Percentiles rank a stretch among this genome's conserved stretches.
Evolutionary conservation across 106 monocot genomes (phyloP).

Genomic region (Phalaenopsis equestris): DNA sequence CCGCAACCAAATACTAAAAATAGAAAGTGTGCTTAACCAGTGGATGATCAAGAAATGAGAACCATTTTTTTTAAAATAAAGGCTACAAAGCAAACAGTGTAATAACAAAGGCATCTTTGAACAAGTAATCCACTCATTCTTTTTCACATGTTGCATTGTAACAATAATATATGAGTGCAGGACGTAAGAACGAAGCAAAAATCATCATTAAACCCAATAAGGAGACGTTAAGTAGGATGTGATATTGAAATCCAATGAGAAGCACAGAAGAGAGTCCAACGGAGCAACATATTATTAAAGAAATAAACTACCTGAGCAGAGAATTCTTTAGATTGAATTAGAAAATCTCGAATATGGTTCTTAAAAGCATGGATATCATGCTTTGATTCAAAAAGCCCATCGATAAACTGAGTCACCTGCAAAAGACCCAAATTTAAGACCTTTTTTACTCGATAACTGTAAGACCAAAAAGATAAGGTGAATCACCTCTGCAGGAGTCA

Average conservation of each 20-base stretch:
- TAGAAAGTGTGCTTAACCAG: no score
- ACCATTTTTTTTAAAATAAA: no score
- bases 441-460: background rate
- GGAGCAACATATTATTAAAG: background rate
- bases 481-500: slow-evolving; percentile 71
- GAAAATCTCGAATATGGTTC: slow-evolving; percentile 88
- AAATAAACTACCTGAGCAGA: slow-evolving; percentile 75
- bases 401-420: slow-evolving; percentile 89
- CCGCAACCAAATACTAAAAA: no score
- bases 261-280: background rate
- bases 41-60: no score
- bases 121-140: background rate
- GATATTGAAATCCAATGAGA: background rate
- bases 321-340: slow-evolving; percentile 97
- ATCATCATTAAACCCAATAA: no score
- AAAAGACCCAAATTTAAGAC: background rate
- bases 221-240: background rate
- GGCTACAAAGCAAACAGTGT: no score
- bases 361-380: slow-evolving; percentile 75
- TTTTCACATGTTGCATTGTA: background rate
- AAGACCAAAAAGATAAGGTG: slow-evolving; percentile 10
- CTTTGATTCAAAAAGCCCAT: slow-evolving; percentile 76
- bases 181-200: no score
- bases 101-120: background rate
- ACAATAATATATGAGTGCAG: background rate